Percentiles rank a stretch among this genome's conserved stretches.
These are phyloP conservation scores for Cicer arietinum DNA, from an alignment of 306 rosid species.

Conservation along the genomic window DNA sequence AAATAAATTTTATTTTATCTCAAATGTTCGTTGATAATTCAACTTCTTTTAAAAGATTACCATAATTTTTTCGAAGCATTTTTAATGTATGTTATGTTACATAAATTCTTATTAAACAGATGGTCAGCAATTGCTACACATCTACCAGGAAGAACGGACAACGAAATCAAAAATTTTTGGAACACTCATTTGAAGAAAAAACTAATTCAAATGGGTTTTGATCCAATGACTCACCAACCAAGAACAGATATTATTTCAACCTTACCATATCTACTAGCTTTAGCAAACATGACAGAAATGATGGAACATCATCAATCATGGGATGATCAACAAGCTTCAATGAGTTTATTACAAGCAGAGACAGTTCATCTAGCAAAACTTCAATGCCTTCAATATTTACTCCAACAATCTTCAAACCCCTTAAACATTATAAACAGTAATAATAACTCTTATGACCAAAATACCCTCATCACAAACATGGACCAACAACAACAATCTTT, in stretches of 20 bases:
- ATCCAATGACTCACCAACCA: constrained; percentile 92
- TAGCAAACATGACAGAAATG: constrained; percentile 66
- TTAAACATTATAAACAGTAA: constrained; percentile 26
- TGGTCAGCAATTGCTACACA: constrained; percentile 89
- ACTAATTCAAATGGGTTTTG: constrained; percentile 89
- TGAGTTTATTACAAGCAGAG: constrained; percentile 56
- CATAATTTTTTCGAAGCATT: background rate
- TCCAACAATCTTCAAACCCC: constrained; percentile 63
- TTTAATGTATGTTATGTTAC: background rate
- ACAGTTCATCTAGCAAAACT: constrained; percentile 61
- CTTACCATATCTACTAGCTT: constrained; percentile 66
- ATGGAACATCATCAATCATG: constrained; percentile 49
- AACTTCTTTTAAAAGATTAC: background rate
- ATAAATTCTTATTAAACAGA: constrained; percentile 39
- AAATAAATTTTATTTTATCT: background rate
- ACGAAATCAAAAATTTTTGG: constrained; percentile 90
- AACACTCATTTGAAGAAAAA: constrained; percentile 85
- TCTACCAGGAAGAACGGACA: constrained; percentile 79
- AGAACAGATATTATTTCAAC: constrained; percentile 74
- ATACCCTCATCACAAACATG: constrained; percentile 44
- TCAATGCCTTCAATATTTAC: constrained; percentile 61
- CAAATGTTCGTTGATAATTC: background rate
- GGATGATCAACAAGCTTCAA: constrained; percentile 50
- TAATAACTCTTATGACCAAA: constrained; percentile 54
- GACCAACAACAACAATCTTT: constrained; percentile 39